Conservation (phyloP, 306 rosid genomes). For the Cucurbita ficifolia region DNA sequence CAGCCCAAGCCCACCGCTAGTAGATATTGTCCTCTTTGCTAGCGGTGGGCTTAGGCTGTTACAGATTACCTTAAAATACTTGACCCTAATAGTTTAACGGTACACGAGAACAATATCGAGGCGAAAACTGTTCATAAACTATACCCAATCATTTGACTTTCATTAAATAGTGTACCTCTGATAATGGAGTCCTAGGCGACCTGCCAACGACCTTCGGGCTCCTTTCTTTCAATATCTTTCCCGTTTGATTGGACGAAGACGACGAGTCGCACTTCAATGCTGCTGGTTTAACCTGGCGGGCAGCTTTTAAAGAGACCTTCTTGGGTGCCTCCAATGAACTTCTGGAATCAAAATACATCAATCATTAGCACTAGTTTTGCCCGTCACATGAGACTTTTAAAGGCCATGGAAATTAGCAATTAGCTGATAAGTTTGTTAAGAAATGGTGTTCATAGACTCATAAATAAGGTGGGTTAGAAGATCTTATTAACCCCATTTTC, state of each 20-base stretch:
- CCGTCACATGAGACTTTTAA: background rate
- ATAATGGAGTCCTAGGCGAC: constrained; percentile 73
- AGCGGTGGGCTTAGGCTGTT: too few relatives aligned
- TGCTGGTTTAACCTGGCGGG: constrained; percentile 55
- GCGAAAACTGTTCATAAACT: background rate
- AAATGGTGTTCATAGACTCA: background rate
- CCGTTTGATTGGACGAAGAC: constrained; percentile 38
- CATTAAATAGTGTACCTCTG: constrained; percentile 45
- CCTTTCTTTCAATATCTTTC: constrained; percentile 46
- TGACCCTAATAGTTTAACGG: background rate
- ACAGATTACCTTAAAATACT: background rate
- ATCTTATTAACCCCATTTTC: background rate
- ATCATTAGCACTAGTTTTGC: background rate
- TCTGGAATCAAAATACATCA: constrained; percentile 23
- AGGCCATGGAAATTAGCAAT: background rate
- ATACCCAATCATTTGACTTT: background rate
- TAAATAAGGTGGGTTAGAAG: background rate
- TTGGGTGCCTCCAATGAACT: constrained; percentile 60
- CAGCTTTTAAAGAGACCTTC: constrained; percentile 52
- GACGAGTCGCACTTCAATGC: constrained; percentile 36
- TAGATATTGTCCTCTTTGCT: too few relatives aligned
- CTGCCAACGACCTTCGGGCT: constrained; percentile 64
- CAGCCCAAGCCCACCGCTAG: too few relatives aligned
- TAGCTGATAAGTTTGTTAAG: background rate
- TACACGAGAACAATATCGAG: background rate